phyloP scores from a whole-genome alignment of 2,329 filamentous ascomycete genomes.

The Aspergillus aculeatinus region DNA sequence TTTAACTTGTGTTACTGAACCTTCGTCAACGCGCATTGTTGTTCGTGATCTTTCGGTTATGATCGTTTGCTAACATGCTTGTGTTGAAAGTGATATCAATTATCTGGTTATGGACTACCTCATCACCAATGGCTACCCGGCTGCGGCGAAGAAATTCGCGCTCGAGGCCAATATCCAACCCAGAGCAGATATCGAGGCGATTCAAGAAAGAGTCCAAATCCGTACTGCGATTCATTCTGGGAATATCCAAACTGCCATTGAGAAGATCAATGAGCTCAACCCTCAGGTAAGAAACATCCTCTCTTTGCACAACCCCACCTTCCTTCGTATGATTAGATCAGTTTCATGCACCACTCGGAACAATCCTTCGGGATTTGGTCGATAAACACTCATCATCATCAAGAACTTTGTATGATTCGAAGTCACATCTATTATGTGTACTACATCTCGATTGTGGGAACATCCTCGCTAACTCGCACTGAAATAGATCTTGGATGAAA shows the following conservation, averaged over 20 bases:
- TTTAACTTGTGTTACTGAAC: slow-evolving; percentile 75
- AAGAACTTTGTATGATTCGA: slow-evolving; percentile 72
- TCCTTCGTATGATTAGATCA: slow-evolving; percentile 83
- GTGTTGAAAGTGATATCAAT: slow-evolving; percentile 77
- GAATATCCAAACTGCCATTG: slow-evolving; percentile 80
- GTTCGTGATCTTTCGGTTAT: slow-evolving; percentile 4
- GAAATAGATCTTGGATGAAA: slow-evolving; percentile 76
- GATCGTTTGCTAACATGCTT: slow-evolving; percentile 30
- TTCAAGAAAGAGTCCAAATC: slow-evolving; percentile 77
- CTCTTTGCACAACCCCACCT: slow-evolving; percentile 7
- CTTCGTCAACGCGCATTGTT: slow-evolving; percentile 24
- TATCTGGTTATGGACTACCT: slow-evolving; percentile 94
- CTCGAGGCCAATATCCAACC: slow-evolving; percentile 85
- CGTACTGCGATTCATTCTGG: slow-evolving; percentile 81
- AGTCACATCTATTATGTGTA: slow-evolving; percentile 19
- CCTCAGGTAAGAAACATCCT: slow-evolving; percentile 70
- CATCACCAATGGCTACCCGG: slow-evolving; percentile 90
- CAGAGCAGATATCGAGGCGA: slow-evolving; percentile 68
- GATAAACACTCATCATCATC: slow-evolving; percentile 77
- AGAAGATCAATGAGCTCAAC: slow-evolving; percentile 83
- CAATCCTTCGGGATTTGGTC: slow-evolving; percentile 79
- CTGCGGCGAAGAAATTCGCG: slow-evolving; percentile 89
- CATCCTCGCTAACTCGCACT: slow-evolving; percentile 24
- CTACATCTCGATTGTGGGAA: slow-evolving; percentile 10
- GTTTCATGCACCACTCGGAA: slow-evolving; percentile 99